These are phyloP conservation scores for Anisogramma anomala DNA, from an alignment of 2,329 filamentous ascomycete genomes.

Conservation along the genomic window DNA sequence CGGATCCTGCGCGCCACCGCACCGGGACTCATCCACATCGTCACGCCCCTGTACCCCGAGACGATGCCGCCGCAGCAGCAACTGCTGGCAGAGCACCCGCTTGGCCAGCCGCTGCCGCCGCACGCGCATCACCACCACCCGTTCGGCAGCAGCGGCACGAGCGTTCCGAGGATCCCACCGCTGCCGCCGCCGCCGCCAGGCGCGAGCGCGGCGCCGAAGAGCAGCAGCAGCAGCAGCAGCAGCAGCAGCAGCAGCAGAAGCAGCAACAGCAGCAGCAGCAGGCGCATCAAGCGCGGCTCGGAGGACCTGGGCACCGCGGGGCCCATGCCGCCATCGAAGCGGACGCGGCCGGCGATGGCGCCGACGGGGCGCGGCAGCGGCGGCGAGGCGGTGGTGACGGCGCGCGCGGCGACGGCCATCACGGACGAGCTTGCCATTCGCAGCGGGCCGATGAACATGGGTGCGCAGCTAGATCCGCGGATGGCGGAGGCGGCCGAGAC, in stretches of 20 bases:
- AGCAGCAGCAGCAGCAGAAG: no score
- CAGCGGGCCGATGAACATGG: constrained; percentile 1
- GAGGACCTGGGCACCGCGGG: constrained; percentile 3
- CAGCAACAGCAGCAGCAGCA: neutral
- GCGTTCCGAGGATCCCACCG: constrained; percentile 8
- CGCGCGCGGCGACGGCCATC: neutral
- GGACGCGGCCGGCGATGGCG: constrained; percentile 2
- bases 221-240: no score
- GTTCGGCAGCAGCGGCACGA: constrained; percentile 3
- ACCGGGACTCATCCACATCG: constrained; percentile 10
- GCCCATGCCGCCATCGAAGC: constrained; percentile 3
- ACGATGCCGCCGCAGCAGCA: constrained; percentile 1
- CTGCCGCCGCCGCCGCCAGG: no score
- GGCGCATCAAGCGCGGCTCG: constrained; percentile 5
- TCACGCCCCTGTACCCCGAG: constrained; percentile 11
- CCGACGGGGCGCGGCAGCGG: neutral
- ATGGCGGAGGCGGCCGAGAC: neutral
- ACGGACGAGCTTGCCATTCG: constrained; percentile 6
- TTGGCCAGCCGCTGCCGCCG: neutral
- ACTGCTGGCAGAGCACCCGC: neutral
- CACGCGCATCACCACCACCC: constrained; percentile 1
- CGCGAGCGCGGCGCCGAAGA: no score
- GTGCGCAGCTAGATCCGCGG: no score
- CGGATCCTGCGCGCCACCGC: constrained; percentile 9
- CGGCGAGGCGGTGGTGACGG: neutral